Percentiles rank a stretch among this genome's conserved stretches.
phyloP scores from a whole-genome alignment of 306 rosid species.

The Pueraria montana region DNA sequence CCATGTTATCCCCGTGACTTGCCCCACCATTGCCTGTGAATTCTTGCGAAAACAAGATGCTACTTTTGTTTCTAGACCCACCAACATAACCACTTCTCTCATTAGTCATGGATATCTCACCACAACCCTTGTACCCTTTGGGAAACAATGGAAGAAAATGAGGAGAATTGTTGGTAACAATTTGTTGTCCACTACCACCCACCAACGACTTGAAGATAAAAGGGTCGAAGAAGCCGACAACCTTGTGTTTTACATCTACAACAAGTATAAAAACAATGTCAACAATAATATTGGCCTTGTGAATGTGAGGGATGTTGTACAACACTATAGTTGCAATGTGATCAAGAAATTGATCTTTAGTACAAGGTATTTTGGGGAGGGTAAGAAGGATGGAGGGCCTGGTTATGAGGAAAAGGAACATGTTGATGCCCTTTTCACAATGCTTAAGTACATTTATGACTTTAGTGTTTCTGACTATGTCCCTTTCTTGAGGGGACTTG shows the following conservation, averaged over 20 bases:
- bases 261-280: background rate
- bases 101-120: background rate
- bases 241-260: conserved; percentile 18
- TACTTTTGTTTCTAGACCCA: background rate
- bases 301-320: background rate
- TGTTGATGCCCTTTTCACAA: background rate
- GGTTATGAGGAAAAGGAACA: background rate
- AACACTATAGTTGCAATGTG: background rate
- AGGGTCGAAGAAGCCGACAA: conserved; percentile 44
- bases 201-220: background rate
- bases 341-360: background rate
- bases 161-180: too few relatives aligned
- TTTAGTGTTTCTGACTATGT: background rate
- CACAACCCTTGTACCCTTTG: background rate
- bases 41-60: background rate
- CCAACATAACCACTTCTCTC: background rate
- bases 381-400: background rate
- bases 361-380: background rate
- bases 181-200: background rate
- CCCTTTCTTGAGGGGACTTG: background rate
- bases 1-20: background rate
- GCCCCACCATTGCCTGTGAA: background rate
- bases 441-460: background rate
- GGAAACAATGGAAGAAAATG: background rate
- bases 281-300: background rate